Evolutionary conservation across 305 asterid species (phyloP).

Genomic region (Solanum hybrid): DNA sequence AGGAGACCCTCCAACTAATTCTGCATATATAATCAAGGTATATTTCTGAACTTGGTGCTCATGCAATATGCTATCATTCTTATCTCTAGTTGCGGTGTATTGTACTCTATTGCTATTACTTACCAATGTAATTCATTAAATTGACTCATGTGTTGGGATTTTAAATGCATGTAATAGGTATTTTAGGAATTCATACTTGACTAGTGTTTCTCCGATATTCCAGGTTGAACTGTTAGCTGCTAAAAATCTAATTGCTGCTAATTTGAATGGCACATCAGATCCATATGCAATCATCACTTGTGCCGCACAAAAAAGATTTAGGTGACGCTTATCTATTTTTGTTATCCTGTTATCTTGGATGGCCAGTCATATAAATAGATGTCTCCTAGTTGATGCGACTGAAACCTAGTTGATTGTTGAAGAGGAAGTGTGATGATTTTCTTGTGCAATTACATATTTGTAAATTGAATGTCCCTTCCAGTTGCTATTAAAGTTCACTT

Average conservation of each 20-base stretch:
- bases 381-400: background rate
- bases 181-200: background rate
- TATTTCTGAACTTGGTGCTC: background rate
- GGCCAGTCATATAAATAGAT: background rate
- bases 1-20: conserved; percentile 40
- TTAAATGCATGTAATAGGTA: background rate
- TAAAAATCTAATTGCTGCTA: conserved; percentile 81
- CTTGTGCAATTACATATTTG: background rate
- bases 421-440: background rate
- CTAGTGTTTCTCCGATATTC: conserved; percentile 13
- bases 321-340: conserved; percentile 28
- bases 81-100: background rate
- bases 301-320: conserved; percentile 78
- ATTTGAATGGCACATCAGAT: conserved; percentile 86
- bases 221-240: conserved; percentile 97
- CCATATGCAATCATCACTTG: conserved; percentile 89
- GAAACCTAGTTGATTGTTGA: background rate
- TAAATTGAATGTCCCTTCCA: background rate
- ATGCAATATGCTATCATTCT: background rate
- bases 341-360: background rate
- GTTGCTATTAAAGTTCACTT: background rate
- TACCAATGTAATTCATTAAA: background rate
- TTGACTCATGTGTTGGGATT: background rate
- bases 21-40: conserved; percentile 73
- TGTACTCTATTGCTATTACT: background rate